These are phyloP conservation scores for Trichoderma atroviride DNA, from an alignment of 2,329 filamentous ascomycete species.

Conservation along the genomic window DNA sequence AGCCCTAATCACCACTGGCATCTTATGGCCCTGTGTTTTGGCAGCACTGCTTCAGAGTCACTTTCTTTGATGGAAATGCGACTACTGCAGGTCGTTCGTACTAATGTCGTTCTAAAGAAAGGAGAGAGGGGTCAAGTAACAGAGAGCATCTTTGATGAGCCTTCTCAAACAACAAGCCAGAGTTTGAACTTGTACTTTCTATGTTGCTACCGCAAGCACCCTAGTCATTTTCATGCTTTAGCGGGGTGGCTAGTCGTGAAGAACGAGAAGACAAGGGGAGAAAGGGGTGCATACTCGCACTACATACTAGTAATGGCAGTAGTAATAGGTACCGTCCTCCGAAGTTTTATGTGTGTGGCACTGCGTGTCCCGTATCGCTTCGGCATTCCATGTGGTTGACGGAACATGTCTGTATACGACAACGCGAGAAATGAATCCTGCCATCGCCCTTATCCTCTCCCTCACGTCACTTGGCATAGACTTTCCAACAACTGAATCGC, in stretches of 20 bases:
- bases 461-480: not conserved
- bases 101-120: conserved; percentile 7
- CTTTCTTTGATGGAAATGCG: not conserved
- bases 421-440: not conserved
- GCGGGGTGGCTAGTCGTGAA: conserved; percentile 18
- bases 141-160: not conserved
- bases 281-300: conserved; percentile 10
- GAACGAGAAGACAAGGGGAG: conserved; percentile 10
- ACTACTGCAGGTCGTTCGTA: conserved; percentile 8
- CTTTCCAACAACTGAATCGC: not conserved
- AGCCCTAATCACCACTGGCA: not conserved
- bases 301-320: not conserved
- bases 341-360: not conserved
- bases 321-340: not conserved
- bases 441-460: not conserved
- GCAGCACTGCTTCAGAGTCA: conserved; percentile 5
- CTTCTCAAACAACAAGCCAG: conserved; percentile 1
- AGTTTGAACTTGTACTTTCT: conserved; percentile 1
- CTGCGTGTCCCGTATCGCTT: conserved; percentile 7
- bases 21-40: not conserved
- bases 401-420: not conserved
- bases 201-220: conserved; percentile 2
- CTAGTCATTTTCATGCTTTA: conserved; percentile 22
- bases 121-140: not conserved
- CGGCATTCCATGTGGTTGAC: conserved; percentile 5